Base-by-base conservation (phyloP, 148 eudicot genomes). In the Amaranthus palmeri region DNA sequence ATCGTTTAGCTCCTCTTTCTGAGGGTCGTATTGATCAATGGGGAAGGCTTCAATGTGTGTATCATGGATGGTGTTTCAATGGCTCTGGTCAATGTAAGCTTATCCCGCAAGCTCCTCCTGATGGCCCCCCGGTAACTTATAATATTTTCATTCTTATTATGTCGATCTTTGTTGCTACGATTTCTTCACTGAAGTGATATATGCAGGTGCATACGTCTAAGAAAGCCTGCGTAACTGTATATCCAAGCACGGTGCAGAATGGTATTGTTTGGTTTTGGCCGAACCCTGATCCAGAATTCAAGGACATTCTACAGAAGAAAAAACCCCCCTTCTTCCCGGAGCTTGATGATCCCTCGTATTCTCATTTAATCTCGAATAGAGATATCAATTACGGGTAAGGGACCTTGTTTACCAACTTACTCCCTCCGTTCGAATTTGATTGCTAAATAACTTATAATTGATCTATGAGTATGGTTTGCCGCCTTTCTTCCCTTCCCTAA, bases 191-290 rank as follows among this genome's bases (percentile, higher is more conserved):
- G 17, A 61, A 41, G 45, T 42, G 49, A 61, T 41, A n/a, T 47
- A 41, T 15, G 41, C 86, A 89, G 97, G 75, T 92, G 61, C 87
- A 89, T 74, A 81, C 84, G 12, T 87, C 79, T 67, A 86, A 83
- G 76, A 89, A 84, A 76, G 97, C 97, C 11, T 92, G 96, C 81
- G 92, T 79, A 40, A 83, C 87, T 70, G 79, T 81, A 69, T 92
- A 89, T 71, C 97, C 97, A 9, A 81, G 87, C 78, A 75, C 82
- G 15, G 85, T 88, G 40, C 97, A 88, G 67, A 90, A 90, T 82
- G 83, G 67, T 46, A 88, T 92, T 64, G 79, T 92, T 63, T 92
- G 97, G 97, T 89, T 92, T 81, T 92, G 97, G 96, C 92, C 96
- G 4, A 86, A 84, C 72, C 61, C 76, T 51, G 86, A 85, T 84